phyloP scores from a whole-genome alignment of 1,284 basidiomycete species.

The Heterobasidion occidentale region DNA sequence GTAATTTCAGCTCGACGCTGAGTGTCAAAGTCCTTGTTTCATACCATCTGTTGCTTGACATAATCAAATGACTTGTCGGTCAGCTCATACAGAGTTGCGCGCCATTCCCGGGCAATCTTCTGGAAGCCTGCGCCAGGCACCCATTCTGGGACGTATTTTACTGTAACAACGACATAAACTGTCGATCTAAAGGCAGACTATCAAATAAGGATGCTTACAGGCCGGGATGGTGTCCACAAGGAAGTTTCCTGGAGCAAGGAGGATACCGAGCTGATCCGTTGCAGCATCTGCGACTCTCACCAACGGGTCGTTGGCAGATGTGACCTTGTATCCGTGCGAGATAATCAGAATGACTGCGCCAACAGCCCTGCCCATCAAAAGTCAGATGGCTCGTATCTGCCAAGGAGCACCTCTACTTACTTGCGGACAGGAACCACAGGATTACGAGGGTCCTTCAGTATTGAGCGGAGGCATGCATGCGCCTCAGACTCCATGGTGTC shows the following conservation, averaged over 20 bases:
- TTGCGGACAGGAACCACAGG: conserved; percentile 16
- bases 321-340: conserved; percentile 26
- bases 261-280: conserved; percentile 19
- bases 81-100: conserved; percentile 39
- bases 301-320: conserved; percentile 20
- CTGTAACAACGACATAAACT: conserved; percentile 24
- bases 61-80: conserved; percentile 47
- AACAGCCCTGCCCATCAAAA: conserved; percentile 15
- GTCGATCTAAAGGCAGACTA: conserved; percentile 10
- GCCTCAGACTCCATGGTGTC: conserved; percentile 18
- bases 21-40: background rate
- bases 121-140: conserved; percentile 58
- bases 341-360: conserved; percentile 25
- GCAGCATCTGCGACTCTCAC: conserved; percentile 23
- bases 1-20: conserved; percentile 2
- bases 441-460: conserved; percentile 14
- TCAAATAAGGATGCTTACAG: conserved; percentile 11
- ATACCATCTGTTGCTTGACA: conserved; percentile 55
- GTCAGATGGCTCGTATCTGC: conserved; percentile 3
- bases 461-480: conserved; percentile 13
- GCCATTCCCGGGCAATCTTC: conserved; percentile 41
- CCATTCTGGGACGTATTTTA: conserved; percentile 54
- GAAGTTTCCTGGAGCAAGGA: conserved; percentile 20
- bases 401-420: conserved; percentile 7
- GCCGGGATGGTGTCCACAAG: conserved; percentile 23